Percentiles rank a stretch among this genome's conserved stretches.
These are phyloP conservation scores for Boletellus deceptivus DNA, from an alignment of 1,284 basidiomycete genomes.

Conservation along the genomic window DNA sequence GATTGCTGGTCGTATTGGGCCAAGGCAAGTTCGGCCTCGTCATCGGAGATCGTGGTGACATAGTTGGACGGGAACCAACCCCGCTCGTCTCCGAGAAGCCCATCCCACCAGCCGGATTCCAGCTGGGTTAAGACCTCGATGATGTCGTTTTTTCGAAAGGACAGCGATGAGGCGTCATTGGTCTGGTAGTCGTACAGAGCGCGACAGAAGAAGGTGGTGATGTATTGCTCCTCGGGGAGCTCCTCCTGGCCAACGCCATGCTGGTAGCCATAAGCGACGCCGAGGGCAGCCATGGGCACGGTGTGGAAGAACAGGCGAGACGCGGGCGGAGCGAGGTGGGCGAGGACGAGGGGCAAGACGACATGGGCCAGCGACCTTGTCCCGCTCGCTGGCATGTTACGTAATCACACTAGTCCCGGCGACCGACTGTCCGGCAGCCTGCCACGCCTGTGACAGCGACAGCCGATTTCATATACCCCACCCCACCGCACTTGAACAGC, in stretches of 20 bases:
- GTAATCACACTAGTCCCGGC: constrained; percentile 16
- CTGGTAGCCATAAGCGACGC: constrained; percentile 27
- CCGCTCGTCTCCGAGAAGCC: constrained; percentile 81
- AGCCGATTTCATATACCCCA: too few relatives aligned
- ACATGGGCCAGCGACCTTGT: constrained; percentile 14
- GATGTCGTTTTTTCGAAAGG: constrained; percentile 83
- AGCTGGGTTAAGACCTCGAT: constrained; percentile 93
- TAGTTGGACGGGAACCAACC: constrained; percentile 99
- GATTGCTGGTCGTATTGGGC: constrained; percentile 45
- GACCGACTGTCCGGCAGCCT: not conserved
- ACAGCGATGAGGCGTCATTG: constrained; percentile 85
- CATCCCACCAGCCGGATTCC: constrained; percentile 99
- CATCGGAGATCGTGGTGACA: constrained; percentile 76
- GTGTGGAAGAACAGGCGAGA: constrained; percentile 1
- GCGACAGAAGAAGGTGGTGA: constrained; percentile 80
- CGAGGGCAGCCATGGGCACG: constrained; percentile 27
- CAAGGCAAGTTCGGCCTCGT: constrained; percentile 72
- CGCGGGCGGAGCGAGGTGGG: constrained; percentile 7
- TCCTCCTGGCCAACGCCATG: constrained; percentile 28
- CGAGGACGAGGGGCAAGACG: constrained; percentile 16
- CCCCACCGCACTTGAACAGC: too few relatives aligned
- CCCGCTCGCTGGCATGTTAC: constrained; percentile 17
- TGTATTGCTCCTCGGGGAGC: constrained; percentile 53
- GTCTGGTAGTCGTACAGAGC: constrained; percentile 92
- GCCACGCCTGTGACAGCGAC: constrained; percentile 13